phyloP scores from a whole-genome alignment of 164 flowering plant species.

The Amborella trichopoda region DNA sequence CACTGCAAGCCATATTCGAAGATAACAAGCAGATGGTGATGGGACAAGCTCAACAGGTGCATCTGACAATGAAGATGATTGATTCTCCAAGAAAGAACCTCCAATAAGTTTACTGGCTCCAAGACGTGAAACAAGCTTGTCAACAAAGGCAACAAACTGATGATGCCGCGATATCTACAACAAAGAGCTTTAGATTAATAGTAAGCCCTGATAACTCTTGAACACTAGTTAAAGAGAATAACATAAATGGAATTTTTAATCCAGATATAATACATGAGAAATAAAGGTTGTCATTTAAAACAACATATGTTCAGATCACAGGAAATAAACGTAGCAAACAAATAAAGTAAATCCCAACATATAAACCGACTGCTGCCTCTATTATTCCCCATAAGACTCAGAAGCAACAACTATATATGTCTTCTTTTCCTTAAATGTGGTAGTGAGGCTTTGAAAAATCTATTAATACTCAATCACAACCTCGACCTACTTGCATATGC shows the following conservation, averaged over 20 bases:
- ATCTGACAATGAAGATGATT: constrained; percentile 14
- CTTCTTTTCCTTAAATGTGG: too few species aligned
- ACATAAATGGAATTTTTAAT: neutral
- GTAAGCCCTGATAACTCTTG: too few species aligned
- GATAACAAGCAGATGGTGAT: constrained; percentile 10
- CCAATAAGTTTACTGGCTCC: constrained; percentile 49
- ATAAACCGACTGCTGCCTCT: too few species aligned
- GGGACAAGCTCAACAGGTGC: constrained; percentile 11
- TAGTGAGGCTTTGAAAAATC: too few species aligned
- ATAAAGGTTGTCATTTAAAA: neutral
- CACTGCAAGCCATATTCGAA: constrained; percentile 83
- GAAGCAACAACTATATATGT: too few species aligned
- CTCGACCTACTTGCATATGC: too few species aligned
- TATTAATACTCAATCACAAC: too few species aligned
- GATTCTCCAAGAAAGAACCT: constrained; percentile 16
- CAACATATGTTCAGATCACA: neutral
- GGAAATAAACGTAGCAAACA: too few species aligned
- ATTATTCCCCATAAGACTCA: too few species aligned
- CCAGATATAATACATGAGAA: neutral
- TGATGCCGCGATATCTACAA: constrained; percentile 32
- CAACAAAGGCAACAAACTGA: constrained; percentile 45
- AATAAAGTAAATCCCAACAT: too few species aligned
- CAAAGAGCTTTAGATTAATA: neutral
- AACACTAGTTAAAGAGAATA: too few species aligned
- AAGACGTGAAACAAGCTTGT: constrained; percentile 44